Conservation (phyloP, 345 rosid species). For the Populus pruinosa region DNA sequence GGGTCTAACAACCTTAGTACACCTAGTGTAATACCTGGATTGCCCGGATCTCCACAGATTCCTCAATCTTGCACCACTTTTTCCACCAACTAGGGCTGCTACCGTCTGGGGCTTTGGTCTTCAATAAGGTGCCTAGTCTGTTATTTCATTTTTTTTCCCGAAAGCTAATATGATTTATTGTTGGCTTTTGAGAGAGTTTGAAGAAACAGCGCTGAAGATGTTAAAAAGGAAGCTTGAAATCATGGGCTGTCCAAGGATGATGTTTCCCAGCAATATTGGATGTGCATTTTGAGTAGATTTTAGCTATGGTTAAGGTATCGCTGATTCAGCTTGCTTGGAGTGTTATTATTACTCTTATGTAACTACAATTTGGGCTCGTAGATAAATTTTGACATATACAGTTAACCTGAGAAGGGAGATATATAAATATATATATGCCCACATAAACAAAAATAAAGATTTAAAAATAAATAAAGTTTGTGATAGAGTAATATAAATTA, state of each 20-base stretch:
- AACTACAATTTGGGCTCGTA: neutral
- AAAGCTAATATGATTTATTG: neutral
- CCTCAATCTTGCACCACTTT: slow-evolving; percentile 94
- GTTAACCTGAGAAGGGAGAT: neutral
- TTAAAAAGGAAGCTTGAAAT: neutral
- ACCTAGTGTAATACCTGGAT: slow-evolving; percentile 24
- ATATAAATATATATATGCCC: accelerated
- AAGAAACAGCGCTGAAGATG: neutral
- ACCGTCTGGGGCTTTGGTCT: neutral
- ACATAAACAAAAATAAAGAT: neutral
- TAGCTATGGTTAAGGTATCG: neutral
- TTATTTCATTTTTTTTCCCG: neutral
- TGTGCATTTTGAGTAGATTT: neutral
- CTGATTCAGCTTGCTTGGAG: neutral
- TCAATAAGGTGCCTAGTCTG: neutral
- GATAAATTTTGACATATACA: neutral
- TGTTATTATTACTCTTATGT: neutral
- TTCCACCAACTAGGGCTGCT: slow-evolving; percentile 44
- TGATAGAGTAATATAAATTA: neutral
- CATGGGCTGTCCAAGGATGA: neutral
- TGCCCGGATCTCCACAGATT: slow-evolving; percentile 69
- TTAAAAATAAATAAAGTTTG: neutral
- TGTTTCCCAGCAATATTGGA: neutral
- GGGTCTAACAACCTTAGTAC: slow-evolving; percentile 12
- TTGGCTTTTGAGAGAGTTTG: neutral